These are phyloP conservation scores for Echinochloa phyllopogon DNA, from an alignment of 176 grass and related monocot species.

Conservation along the genomic window DNA sequence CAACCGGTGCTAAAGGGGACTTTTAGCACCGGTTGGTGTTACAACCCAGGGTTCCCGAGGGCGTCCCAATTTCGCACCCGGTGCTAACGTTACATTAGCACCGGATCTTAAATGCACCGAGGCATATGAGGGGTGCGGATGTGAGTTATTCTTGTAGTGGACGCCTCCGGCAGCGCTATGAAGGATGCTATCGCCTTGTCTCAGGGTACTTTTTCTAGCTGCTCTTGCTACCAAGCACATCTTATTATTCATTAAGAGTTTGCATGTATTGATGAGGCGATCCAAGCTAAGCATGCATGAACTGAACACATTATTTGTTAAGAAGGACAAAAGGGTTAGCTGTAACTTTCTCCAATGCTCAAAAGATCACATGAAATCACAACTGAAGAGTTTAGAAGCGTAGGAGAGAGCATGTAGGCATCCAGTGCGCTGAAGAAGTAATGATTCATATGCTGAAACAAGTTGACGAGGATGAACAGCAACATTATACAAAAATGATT, in stretches of 20 bases:
- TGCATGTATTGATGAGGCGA: neutral
- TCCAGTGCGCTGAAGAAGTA: neutral
- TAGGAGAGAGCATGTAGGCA: neutral
- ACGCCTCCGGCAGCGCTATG: constrained; percentile 62
- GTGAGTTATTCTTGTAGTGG: no score
- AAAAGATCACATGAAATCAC: constrained; percentile 39
- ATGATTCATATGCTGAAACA: neutral
- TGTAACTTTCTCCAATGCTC: neutral
- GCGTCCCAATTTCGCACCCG: no score
- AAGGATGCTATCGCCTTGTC: constrained; percentile 68
- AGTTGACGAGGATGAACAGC: neutral
- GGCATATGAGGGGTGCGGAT: no score
- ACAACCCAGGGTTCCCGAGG: no score
- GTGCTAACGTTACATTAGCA: no score
- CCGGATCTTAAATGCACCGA: no score
- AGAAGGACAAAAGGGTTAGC: neutral
- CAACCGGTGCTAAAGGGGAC: no score
- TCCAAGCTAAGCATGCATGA: neutral
- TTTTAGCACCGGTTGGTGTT: no score
- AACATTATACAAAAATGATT: neutral
- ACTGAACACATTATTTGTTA: neutral
- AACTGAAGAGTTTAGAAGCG: neutral
- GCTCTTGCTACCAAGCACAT: neutral
- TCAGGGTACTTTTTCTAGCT: constrained; percentile 46
- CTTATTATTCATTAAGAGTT: neutral